Evolutionary conservation across 1,284 basidiomycete species (phyloP).

Genomic region (Trametes sp.): DNA sequence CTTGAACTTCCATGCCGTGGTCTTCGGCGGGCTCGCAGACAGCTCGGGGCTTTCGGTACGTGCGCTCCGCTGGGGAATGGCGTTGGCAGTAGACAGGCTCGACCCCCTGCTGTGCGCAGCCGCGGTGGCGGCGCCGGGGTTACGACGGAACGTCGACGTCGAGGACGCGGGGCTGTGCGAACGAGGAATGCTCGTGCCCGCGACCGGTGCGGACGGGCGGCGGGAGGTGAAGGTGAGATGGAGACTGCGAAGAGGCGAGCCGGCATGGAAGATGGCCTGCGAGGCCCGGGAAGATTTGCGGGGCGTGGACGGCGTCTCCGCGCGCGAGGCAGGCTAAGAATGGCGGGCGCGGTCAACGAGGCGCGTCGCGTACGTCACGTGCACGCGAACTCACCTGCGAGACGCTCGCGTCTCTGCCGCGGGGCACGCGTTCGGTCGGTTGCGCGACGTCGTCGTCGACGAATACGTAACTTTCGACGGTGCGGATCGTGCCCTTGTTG

Average conservation of each 20-base stretch:
- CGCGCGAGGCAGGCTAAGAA: conserved; percentile 31
- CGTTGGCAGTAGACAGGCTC: conserved; percentile 31
- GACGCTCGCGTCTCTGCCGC: conserved; percentile 43
- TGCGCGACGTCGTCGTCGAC: conserved; percentile 47
- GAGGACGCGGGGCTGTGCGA: conserved; percentile 33
- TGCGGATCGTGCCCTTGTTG: conserved; percentile 46
- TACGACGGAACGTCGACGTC: conserved; percentile 34
- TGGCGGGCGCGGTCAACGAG: conserved; percentile 27
- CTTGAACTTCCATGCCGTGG: conserved; percentile 51
- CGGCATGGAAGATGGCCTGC: conserved; percentile 51
- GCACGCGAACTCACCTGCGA: conserved; percentile 38
- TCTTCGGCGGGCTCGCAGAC: conserved; percentile 31
- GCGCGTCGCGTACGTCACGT: conserved; percentile 38
- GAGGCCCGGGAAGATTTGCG: conserved; percentile 38
- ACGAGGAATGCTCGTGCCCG: conserved; percentile 33
- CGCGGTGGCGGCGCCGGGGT: conserved; percentile 17
- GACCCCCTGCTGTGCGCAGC: conserved; percentile 34
- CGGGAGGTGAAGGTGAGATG: conserved; percentile 55
- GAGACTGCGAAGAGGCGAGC: conserved; percentile 62
- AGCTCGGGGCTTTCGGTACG: conserved; percentile 31
- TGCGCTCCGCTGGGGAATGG: conserved; percentile 30
- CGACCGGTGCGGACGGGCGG: conserved; percentile 48
- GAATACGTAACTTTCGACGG: conserved; percentile 65
- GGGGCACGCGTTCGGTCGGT: conserved; percentile 42
- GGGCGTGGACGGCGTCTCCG: conserved; percentile 41